These are phyloP conservation scores for Sordaria brevicollis DNA, from an alignment of 495 filamentous ascomycete species.

Conservation along the genomic window DNA sequence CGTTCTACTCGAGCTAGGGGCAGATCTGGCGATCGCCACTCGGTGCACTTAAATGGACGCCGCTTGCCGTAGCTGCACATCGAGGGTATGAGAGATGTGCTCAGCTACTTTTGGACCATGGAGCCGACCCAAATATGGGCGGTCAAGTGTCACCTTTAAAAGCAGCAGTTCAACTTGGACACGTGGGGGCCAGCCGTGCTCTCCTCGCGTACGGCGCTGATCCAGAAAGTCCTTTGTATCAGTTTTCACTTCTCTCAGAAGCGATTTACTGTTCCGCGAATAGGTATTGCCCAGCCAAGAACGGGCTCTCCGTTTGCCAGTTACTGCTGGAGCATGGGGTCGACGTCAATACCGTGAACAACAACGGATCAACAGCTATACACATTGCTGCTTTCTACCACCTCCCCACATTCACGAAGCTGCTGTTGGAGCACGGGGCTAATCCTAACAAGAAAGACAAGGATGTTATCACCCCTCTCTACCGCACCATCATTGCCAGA, in stretches of 20 bases:
- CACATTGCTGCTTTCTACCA: background rate
- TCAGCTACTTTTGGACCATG: background rate
- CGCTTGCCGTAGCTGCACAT: background rate
- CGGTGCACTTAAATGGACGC: background rate
- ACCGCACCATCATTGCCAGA: background rate
- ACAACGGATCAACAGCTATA: background rate
- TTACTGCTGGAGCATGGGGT: background rate
- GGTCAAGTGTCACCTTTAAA: background rate
- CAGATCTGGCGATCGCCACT: background rate
- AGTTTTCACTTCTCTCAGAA: background rate
- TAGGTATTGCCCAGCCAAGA: background rate
- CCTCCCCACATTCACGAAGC: background rate
- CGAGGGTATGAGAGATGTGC: background rate
- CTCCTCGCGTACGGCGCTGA: background rate
- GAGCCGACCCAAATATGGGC: background rate
- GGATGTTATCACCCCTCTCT: background rate
- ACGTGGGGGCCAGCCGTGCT: background rate
- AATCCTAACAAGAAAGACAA: background rate
- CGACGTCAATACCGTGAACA: background rate
- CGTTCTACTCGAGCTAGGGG: background rate
- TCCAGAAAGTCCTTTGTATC: background rate
- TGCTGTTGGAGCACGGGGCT: background rate
- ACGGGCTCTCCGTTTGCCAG: background rate
- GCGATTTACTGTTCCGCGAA: too few species aligned
- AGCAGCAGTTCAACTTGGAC: background rate